Evolutionary conservation across 2,329 filamentous ascomycete species (phyloP), one percentile per base, ranked within the genome.

Genomic region (Leptoxyphium fumago): DNA sequence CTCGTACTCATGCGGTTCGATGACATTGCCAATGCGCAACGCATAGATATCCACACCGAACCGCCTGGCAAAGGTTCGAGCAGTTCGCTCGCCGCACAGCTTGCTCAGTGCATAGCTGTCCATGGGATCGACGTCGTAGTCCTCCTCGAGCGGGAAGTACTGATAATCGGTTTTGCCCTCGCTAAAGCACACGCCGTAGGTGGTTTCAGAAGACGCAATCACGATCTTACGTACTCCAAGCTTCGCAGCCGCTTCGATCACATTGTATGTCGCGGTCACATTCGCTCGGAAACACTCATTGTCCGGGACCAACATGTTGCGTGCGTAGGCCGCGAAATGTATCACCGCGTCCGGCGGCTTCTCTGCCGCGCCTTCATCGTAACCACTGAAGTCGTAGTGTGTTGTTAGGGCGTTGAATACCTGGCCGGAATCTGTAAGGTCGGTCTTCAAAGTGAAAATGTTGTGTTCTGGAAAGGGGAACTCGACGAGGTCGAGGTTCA

Each of bases 61-160:
- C 2, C 76, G 63, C 1, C 72, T 63, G 0, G 75, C 69, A 48
- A 79, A 78, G 1, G 71, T 69, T 2, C 73, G 62, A 0, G 73
- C 75, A 1, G 73, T 71, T 10, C 70, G 66, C 56, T 80, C 77
- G 7, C 71, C 72, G 44, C 72, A 73, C 2, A 79, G 61, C 52
- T 81, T 80, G 13, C 69, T 72, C 10, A 79, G 64, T 1, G 75
- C 75, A 53, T 80, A 80, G 0, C 71, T 69, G 48, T 80, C 77
- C 66, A 73, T 77, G 1, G 75, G 75, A 45, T 76, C 72, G 17
- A 70, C 64, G 51, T 80, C 75, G 48, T 71, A 68, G 32, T 73
- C 67, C 54, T 81, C 77, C 18, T 74, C 68, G 0, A 80, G 60
- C 0, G 76, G 77, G 51, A 80, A 79, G 6, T 66, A 66, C 14